Evolutionary conservation across 352 stramenopile species (phyloP), one percentile per base, ranked within the genome.

Genomic region (Phytopythium mirpurense): DNA sequence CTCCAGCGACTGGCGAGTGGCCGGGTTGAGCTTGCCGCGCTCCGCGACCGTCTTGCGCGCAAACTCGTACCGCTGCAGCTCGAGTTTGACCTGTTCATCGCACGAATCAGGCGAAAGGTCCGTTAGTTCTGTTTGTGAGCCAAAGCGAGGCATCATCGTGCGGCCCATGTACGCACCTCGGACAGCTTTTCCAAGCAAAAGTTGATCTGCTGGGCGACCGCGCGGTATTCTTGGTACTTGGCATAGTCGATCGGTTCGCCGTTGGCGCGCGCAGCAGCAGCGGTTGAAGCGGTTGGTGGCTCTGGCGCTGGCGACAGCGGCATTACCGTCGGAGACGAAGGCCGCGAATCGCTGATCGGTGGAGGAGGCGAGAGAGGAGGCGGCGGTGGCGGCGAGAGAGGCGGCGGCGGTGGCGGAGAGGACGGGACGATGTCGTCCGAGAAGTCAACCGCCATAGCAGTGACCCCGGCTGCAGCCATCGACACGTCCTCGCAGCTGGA

Each of bases 21-120:
- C 69, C 42, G 86, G 75, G 14, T 59, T 81, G 1, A 78, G 67
- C 54, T 86, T 89, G 9, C 81, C 79, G 26, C 68, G 50, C 29
- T 90, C 74, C 27, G 70, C 78, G 7, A 86, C 68, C 11, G 74
- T 72, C 68, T 78, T 71, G 26, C 83, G 70, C 18, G 84, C 84
- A 47, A 89, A 86, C 37, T 88, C 66, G 57, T 94, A 92, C 19
- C 85, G 74, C 60, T 96, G 85, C 38, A 93, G 55, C 55, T 96
- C 85, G 4, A 95, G 59, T 45, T 87, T 88, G 21, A 90, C 65
- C 83, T 90, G 46, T 46, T 57, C 3, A 53, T 32, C 40, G 7
- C 53, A n/a, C 19, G 45, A 26, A 38, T 37, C 2, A 12, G n/a
- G 3, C 4, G 5, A 31, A 21, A 7, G n/a, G n/a, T n/a, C n/a